Conservation (phyloP, 2,329 filamentous ascomycete genomes). For the Talaromyces sp. region DNA sequence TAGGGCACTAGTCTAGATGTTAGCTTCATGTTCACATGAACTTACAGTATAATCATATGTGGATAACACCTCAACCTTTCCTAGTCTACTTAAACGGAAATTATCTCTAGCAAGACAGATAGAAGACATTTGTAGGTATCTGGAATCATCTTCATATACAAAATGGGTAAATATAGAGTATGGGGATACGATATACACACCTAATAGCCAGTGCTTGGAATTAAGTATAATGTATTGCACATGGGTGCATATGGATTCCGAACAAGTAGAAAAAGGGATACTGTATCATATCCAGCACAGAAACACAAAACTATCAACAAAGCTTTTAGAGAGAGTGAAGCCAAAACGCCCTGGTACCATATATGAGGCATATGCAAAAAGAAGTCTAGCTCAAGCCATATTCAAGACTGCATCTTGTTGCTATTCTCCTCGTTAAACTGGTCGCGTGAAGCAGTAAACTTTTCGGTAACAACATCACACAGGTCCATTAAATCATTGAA, state of each 20-base stretch:
- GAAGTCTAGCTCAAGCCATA: not conserved
- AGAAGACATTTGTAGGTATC: too few species aligned
- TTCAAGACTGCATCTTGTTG: slow-evolving; percentile 38
- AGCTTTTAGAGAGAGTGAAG: slow-evolving; percentile 4
- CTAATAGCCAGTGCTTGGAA: too few species aligned
- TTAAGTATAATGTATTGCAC: not conserved
- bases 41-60: too few species aligned
- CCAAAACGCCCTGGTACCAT: slow-evolving; percentile 6
- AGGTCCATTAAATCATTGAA: slow-evolving; percentile 85
- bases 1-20: too few species aligned
- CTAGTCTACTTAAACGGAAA: too few species aligned
- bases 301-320: not conserved
- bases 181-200: too few species aligned
- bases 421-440: slow-evolving; percentile 54
- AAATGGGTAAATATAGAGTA: too few species aligned
- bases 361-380: slow-evolving; percentile 6
- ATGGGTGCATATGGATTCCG: not conserved
- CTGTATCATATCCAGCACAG: not conserved
- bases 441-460: slow-evolving; percentile 73
- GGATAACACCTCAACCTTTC: too few species aligned
- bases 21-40: too few species aligned
- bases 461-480: slow-evolving; percentile 90
- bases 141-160: too few species aligned
- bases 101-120: too few species aligned
- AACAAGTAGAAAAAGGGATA: not conserved